Evolutionary conservation across 768 basidiomycete species (phyloP).

Genomic region (Mycena sanguinolenta): DNA sequence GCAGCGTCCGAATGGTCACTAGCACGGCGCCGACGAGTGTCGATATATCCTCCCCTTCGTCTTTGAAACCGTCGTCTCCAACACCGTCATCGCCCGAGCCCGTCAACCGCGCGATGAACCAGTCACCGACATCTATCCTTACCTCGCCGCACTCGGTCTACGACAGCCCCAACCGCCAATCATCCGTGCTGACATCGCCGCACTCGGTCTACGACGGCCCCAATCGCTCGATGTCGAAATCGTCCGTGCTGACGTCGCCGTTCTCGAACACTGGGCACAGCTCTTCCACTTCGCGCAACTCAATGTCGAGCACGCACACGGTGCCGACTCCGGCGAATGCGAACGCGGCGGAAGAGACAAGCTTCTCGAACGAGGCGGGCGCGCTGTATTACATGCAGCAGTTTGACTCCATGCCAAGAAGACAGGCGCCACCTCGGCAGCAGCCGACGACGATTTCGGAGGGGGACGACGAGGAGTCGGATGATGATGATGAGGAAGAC

Average conservation of each 20-base stretch:
- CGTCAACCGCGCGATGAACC: not conserved
- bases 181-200: slow-evolving; percentile 51
- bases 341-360: slow-evolving; percentile 43
- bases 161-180: slow-evolving; percentile 30
- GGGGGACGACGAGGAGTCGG: slow-evolving; percentile 59
- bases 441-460: slow-evolving; percentile 61
- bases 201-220: slow-evolving; percentile 40
- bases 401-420: slow-evolving; percentile 48
- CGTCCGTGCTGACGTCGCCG: slow-evolving; percentile 52
- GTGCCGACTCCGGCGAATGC: slow-evolving; percentile 26
- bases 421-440: slow-evolving; percentile 46
- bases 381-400: slow-evolving; percentile 81
- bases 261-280: slow-evolving; percentile 47
- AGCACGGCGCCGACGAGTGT: slow-evolving; percentile 2
- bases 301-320: slow-evolving; percentile 34
- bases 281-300: slow-evolving; percentile 30
- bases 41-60: not conserved
- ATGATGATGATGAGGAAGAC: slow-evolving; percentile 44
- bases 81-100: not conserved
- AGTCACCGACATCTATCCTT: not conserved
- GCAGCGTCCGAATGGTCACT: slow-evolving; percentile 33
- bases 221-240: slow-evolving; percentile 1
- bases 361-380: slow-evolving; percentile 69
- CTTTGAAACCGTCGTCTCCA: not conserved
- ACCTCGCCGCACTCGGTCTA: slow-evolving; percentile 29